Base-by-base conservation (phyloP, 1,284 basidiomycete genomes). In the Omphalotus olearius region DNA sequence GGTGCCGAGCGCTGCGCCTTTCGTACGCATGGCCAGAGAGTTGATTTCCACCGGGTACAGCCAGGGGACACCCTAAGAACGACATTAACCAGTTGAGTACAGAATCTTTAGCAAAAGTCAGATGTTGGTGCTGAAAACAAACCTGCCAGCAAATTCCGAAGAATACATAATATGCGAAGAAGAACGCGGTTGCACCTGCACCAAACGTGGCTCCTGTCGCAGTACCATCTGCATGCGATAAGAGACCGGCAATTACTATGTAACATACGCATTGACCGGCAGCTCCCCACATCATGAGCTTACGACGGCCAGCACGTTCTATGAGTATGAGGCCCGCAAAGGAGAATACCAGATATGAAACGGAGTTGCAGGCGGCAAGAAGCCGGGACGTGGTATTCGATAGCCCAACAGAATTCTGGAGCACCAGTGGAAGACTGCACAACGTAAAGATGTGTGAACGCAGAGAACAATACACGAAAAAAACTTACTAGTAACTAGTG, bases 131-230 rank as follows among this genome's bases (percentile, higher is more conserved):
- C 2, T 26, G 45, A 25, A 23, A 4, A 43, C 62, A 56, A 45
- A 72, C 72, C 70, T 85, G 75, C 83, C 83, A 86, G 35, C 83
- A 85, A 51, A 86, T 71, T 0, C 82, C 83, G 65, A 86, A 87
- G 69, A 83, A 82, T 36, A 85, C 75, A 60, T 87, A 85, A 67
- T 85, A 88, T 30, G 83, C 66, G 64, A 84, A 86, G 59, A 83
- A 75, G 63, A 86, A 74, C 7, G 80, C 75, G 1, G 82, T 80
- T 9, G 73, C 72, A 2, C 65, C 72, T 0, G 69, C 69, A 14
- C 72, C 72, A 47, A 67, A 76, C 26, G 61, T 64, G 2, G 56
- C 50, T 1, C 69, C 70, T 5, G 62, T 56, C 3, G 47, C 33
- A 62, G 78, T 50, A 71, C 75, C 64, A 65, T 66, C 58, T 62